Conservation (phyloP, 2,329 filamentous ascomycete genomes). For the Bipolaris victoriae region DNA sequence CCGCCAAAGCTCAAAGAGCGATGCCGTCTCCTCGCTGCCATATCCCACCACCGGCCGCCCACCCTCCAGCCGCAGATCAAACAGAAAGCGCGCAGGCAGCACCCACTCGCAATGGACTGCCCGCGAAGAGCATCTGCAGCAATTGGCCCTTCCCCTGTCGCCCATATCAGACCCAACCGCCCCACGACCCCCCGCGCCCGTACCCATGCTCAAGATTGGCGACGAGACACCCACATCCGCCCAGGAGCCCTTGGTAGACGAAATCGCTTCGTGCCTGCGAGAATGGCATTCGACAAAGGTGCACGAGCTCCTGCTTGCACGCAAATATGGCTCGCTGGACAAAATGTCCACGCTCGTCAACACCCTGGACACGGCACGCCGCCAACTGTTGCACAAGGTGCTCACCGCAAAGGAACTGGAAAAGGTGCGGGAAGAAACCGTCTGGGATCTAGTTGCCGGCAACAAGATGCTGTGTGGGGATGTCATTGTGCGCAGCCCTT, state of each 20-base stretch:
- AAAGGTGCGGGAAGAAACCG: slow-evolving; percentile 82
- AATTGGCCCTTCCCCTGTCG: slow-evolving; percentile 47
- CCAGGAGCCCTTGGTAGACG: slow-evolving; percentile 91
- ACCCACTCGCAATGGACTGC: slow-evolving; percentile 48
- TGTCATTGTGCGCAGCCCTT: slow-evolving; percentile 91
- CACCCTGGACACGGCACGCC: slow-evolving; percentile 81
- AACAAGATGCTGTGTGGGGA: slow-evolving; percentile 95
- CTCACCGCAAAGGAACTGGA: slow-evolving; percentile 84
- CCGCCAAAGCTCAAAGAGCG: slow-evolving; percentile 33
- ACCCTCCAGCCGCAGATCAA: slow-evolving; percentile 38
- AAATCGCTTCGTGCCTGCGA: slow-evolving; percentile 93
- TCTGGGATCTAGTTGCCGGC: slow-evolving; percentile 92
- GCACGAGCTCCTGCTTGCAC: slow-evolving; percentile 83
- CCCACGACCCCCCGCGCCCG: slow-evolving; percentile 84
- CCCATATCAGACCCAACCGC: slow-evolving; percentile 64
- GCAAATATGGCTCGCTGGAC: slow-evolving; percentile 81
- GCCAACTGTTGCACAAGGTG: slow-evolving; percentile 93
- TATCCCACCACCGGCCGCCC: slow-evolving; percentile 34
- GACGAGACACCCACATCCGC: slow-evolving; percentile 92
- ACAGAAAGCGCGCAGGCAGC: slow-evolving; percentile 43
- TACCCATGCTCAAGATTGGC: slow-evolving; percentile 96
- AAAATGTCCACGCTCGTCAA: slow-evolving; percentile 80
- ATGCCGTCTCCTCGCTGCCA: slow-evolving; percentile 33
- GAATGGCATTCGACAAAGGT: slow-evolving; percentile 99
- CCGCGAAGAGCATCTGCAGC: slow-evolving; percentile 49